Evolutionary conservation across 78 protist species (phyloP), one percentile per base, ranked within the genome.

Genomic region (Monocercomonoides exilis): DNA sequence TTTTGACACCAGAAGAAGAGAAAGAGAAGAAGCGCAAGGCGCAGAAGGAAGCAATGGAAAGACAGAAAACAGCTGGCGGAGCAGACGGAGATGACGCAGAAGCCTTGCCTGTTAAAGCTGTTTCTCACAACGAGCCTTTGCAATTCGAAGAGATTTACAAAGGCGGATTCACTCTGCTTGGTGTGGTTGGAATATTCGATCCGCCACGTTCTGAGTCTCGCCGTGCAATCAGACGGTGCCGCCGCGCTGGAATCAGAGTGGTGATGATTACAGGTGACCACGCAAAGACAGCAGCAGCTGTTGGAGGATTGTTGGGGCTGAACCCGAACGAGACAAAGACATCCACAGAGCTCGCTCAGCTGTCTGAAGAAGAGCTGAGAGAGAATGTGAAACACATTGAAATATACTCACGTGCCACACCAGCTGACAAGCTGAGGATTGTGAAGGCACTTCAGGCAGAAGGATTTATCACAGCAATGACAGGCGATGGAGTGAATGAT

Each of bases 401-500:
- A 54, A 45, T 93, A 45, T 93, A 90, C 90, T 86, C 90, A 1
- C 89, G 96, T 63, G 77, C 93, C 2, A 86, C 63, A 77, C 96
- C 96, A 21, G 1, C 80, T n/a, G 93, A 94, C 89, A 94, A 94
- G 91, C 85, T 46, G 87, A 43, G 36, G 38, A 43, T 94, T 43
- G 94, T 93, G 33, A 89, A 88, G 45, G 38, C 85, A 33, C 85
- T 91, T 70, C 91, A 93, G 90, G 32, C n/a, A 0, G 54, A 44
- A 6, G 81, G 81, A 4, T 35, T 29, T 46, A 38, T 86, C 21
- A 41, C 36, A 4, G 82, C 82, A 32, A 79, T 79, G 82, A 79
- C 82, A 4, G 82, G 82, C 82, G 82, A 79, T 79, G 99, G 98
- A 45, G 98, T 96, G 80, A 96, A 97, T 87, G 99, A 97, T 45